Evolutionary conservation across 305 asterid species (phyloP).

Genomic region (Fraxinus baroniana): DNA sequence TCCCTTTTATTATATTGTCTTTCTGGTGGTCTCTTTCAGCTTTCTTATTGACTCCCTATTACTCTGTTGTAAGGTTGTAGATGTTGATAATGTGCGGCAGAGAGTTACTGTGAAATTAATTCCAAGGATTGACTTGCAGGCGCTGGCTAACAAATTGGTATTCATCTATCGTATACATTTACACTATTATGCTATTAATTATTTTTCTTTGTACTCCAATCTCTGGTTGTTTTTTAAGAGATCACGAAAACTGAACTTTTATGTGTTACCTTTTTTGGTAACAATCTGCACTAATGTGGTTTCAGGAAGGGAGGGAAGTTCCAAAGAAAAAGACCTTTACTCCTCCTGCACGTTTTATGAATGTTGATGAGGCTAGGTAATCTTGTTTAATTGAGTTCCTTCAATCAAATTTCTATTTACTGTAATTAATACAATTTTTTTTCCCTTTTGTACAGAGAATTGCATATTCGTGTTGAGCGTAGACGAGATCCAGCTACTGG

Average conservation of each 20-base stretch:
- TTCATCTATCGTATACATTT: conserved; percentile 20
- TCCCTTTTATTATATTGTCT: background rate
- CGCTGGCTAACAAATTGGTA: conserved; percentile 83
- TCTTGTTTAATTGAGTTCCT: background rate
- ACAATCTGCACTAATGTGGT: conserved; percentile 20
- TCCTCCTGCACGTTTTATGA: conserved; percentile 90
- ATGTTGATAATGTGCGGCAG: conserved; percentile 91
- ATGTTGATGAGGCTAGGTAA: conserved; percentile 88
- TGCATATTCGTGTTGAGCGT: conserved; percentile 86
- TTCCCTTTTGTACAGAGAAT: conserved; percentile 51
- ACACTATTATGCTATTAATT: background rate
- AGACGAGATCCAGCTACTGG: conserved; percentile 73
- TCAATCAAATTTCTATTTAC: background rate
- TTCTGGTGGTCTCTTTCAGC: background rate
- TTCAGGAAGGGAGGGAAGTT: conserved; percentile 94
- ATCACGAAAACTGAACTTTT: background rate
- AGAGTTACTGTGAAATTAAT: conserved; percentile 82
- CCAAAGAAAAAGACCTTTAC: conserved; percentile 84
- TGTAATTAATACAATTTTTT: conserved; percentile 5
- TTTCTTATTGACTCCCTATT: conserved; percentile 1
- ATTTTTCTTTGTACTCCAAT: background rate
- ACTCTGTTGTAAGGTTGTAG: conserved; percentile 63
- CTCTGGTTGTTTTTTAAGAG: background rate
- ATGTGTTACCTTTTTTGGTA: conserved; percentile 16
- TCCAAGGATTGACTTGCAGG: conserved; percentile 94